phyloP scores from a whole-genome alignment of 1,284 basidiomycete species.

The Pseudozyma hubeiensis region DNA sequence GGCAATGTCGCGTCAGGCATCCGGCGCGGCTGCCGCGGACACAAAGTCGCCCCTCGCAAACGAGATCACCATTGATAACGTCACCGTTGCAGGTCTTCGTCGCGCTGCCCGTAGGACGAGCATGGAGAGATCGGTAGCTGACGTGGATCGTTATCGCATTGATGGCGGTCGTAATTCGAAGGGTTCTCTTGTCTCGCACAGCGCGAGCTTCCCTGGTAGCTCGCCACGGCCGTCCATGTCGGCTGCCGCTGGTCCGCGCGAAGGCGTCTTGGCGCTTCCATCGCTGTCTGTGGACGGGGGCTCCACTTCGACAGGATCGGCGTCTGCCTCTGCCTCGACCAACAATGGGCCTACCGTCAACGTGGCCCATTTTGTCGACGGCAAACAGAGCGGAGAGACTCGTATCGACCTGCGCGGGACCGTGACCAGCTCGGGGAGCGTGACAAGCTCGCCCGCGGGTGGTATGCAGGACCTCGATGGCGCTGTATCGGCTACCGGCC shows the following conservation, averaged over 20 bases:
- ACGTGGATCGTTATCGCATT: conserved; percentile 12
- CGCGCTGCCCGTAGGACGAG: conserved; percentile 55
- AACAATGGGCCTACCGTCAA: conserved; percentile 44
- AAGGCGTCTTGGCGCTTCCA: conserved; percentile 36
- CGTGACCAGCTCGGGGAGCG: conserved; percentile 42
- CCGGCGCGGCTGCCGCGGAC: conserved; percentile 15
- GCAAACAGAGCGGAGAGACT: conserved; percentile 48
- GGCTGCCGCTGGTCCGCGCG: conserved; percentile 30
- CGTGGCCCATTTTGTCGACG: conserved; percentile 46
- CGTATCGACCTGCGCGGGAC: conserved; percentile 51
- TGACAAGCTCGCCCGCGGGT: conserved; percentile 35
- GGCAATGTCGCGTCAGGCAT: conserved; percentile 38
- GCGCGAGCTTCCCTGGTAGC: conserved; percentile 50
- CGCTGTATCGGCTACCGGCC: not conserved
- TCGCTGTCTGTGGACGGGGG: conserved; percentile 20
- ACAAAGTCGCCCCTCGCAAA: conserved; percentile 7
- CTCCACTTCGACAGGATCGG: conserved; percentile 21
- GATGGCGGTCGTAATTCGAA: conserved; percentile 25
- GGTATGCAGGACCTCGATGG: conserved; percentile 9
- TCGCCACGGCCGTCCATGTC: conserved; percentile 38
- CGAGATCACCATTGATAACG: conserved; percentile 34
- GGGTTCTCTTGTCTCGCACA: conserved; percentile 31
- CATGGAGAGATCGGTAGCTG: conserved; percentile 35
- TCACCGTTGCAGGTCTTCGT: conserved; percentile 53
- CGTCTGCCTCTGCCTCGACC: conserved; percentile 35